phyloP scores from a whole-genome alignment of 2,329 filamentous ascomycete genomes.

The Exophiala spinifera region DNA sequence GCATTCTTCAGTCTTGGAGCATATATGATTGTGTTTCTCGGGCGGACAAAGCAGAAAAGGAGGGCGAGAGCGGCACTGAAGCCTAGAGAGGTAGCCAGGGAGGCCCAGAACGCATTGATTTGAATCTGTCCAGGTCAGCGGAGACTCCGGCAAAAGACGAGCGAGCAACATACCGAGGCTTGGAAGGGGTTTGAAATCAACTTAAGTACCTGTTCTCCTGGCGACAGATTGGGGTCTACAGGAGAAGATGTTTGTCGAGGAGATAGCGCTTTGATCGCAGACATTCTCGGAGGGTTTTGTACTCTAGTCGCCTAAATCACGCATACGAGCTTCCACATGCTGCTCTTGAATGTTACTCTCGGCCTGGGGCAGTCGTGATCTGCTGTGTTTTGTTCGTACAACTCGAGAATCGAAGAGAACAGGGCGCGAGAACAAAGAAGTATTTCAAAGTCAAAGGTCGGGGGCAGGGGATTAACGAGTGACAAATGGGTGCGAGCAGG shows the following conservation, averaged over 20 bases:
- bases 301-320: background rate
- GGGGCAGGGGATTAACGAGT: slow-evolving; percentile 1
- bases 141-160: background rate
- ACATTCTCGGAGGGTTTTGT: slow-evolving; percentile 12
- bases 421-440: background rate
- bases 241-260: slow-evolving; percentile 15
- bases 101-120: slow-evolving; percentile 68
- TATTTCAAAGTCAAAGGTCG: background rate
- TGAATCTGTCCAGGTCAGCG: slow-evolving; percentile 46
- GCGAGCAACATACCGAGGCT: slow-evolving; percentile 37
- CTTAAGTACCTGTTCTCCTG: slow-evolving; percentile 40
- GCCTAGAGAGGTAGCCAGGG: slow-evolving; percentile 74
- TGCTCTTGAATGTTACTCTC: too few species aligned
- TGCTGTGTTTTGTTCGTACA: background rate
- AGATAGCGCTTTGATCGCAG: slow-evolving; percentile 7
- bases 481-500: slow-evolving; percentile 1
- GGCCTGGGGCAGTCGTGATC: too few species aligned
- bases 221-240: slow-evolving; percentile 15
- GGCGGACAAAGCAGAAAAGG: slow-evolving; percentile 82
- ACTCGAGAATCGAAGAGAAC: background rate
- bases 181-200: slow-evolving; percentile 47
- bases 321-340: too few species aligned
- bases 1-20: slow-evolving; percentile 90
- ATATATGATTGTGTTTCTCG: slow-evolving; percentile 89
- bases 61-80: slow-evolving; percentile 71